phyloP scores from a whole-genome alignment of 805 yeast species.

The Candida nonsorbophila region DNA sequence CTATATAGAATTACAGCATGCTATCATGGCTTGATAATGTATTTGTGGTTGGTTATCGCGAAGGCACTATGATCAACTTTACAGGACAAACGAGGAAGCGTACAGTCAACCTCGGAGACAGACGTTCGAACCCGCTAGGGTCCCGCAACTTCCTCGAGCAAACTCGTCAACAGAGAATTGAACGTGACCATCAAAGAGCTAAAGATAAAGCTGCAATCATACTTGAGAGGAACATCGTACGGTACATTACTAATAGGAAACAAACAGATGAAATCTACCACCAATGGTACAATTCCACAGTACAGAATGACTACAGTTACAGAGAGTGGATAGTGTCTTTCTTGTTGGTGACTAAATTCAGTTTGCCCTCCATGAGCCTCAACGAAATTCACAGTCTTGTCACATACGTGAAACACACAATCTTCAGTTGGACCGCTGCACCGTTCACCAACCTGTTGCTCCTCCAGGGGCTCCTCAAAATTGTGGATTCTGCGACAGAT shows the following conservation, averaged over 20 bases:
- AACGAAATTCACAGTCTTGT: too few relatives aligned
- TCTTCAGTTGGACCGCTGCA: too few relatives aligned
- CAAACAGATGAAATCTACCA: constrained; percentile 12
- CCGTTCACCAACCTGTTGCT: too few relatives aligned
- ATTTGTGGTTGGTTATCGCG: background rate
- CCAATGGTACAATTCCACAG: constrained; percentile 11
- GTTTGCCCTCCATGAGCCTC: constrained; percentile 5
- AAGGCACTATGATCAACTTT: constrained; percentile 45
- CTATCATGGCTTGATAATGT: background rate
- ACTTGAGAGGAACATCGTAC: constrained; percentile 48
- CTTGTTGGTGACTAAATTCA: constrained; percentile 1
- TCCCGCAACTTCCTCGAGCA: constrained; percentile 46
- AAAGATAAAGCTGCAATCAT: constrained; percentile 43
- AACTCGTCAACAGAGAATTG: constrained; percentile 60
- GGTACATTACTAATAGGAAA: constrained; percentile 25
- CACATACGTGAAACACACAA: too few relatives aligned
- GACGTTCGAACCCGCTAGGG: constrained; percentile 22
- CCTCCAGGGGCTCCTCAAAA: too few relatives aligned
- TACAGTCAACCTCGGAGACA: constrained; percentile 60
- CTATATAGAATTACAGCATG: background rate
- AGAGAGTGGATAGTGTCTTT: constrained; percentile 16
- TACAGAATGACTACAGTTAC: constrained; percentile 8
- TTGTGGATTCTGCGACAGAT: too few relatives aligned
- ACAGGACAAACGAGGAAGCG: constrained; percentile 61
- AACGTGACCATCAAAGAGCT: constrained; percentile 52